Percentiles rank a stretch among this genome's conserved stretches.
These are phyloP conservation scores for Trichoderma sp. DNA, from an alignment of 2,329 filamentous ascomycete species.

Conservation along the genomic window DNA sequence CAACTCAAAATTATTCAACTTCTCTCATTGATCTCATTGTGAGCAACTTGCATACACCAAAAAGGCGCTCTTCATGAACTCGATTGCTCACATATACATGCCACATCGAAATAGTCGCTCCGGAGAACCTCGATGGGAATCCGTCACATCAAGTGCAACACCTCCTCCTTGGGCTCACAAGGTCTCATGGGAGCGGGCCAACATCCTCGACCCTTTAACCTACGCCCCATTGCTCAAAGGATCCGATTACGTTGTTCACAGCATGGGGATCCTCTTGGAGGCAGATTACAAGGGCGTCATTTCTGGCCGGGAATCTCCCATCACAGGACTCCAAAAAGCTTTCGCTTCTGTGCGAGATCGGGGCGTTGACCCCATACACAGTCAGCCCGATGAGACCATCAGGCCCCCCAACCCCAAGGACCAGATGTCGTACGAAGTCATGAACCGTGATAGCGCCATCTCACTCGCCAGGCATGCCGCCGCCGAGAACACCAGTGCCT, in stretches of 20 bases:
- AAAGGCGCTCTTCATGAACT: background rate
- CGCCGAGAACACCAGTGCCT: conserved; percentile 61
- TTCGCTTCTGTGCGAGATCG: conserved; percentile 66
- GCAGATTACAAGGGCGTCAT: conserved; percentile 96
- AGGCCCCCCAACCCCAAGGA: conserved; percentile 64
- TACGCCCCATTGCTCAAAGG: conserved; percentile 74
- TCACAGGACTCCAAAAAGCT: conserved; percentile 72
- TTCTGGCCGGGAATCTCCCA: conserved; percentile 76
- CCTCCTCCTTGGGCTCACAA: conserved; percentile 77
- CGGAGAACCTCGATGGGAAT: conserved; percentile 81
- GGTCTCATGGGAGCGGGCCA: conserved; percentile 83
- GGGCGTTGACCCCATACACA: conserved; percentile 67
- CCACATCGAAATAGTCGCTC: conserved; percentile 63
- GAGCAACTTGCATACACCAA: background rate
- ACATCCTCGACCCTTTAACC: conserved; percentile 77
- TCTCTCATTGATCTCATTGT: background rate
- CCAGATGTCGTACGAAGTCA: conserved; percentile 90
- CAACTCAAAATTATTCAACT: background rate
- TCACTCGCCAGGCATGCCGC: conserved; percentile 75
- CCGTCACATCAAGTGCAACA: conserved; percentile 65
- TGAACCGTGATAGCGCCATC: conserved; percentile 91
- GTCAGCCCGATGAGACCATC: conserved; percentile 56
- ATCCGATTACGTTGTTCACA: conserved; percentile 86
- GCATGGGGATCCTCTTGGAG: conserved; percentile 92
- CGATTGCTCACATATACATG: conserved; percentile 19